Evolutionary conservation across 2,329 filamentous ascomycete genomes (phyloP).

Genomic region (Aspergillus felis): DNA sequence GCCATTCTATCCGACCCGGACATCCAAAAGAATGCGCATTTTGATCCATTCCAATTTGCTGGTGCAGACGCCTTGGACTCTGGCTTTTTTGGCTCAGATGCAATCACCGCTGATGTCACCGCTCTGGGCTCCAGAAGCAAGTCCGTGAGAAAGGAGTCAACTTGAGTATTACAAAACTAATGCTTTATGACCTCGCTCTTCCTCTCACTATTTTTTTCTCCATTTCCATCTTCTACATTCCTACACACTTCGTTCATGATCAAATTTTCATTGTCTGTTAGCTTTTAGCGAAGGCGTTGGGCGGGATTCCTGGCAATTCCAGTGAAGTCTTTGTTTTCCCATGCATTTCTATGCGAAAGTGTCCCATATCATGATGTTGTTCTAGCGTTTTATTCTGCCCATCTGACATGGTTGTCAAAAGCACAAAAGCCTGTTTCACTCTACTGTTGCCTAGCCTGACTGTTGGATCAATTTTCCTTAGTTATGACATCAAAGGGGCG

Average conservation of each 20-base stretch:
- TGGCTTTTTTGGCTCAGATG: slow-evolving; percentile 35
- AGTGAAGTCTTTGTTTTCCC: background rate
- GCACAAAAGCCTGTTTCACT: background rate
- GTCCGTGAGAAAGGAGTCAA: slow-evolving; percentile 11
- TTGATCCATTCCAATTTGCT: slow-evolving; percentile 30
- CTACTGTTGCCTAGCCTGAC: background rate
- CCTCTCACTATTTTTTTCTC: background rate
- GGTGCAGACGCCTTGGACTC: slow-evolving; percentile 31
- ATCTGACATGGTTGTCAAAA: background rate
- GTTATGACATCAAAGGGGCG: background rate
- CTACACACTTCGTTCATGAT: background rate
- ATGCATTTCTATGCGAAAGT: background rate
- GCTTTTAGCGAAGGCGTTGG: slow-evolving; percentile 16
- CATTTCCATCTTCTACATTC: slow-evolving; percentile 1
- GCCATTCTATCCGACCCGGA: slow-evolving; percentile 33
- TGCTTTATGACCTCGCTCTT: slow-evolving; percentile 17
- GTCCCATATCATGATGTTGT: background rate
- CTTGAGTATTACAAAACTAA: slow-evolving; percentile 5
- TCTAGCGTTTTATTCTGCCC: background rate
- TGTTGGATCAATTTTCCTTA: background rate
- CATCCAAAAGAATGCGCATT: slow-evolving; percentile 26
- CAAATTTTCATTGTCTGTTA: slow-evolving; percentile 3
- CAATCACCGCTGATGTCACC: slow-evolving; percentile 23
- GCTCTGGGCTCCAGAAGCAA: slow-evolving; percentile 21
- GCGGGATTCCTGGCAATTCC: background rate